Evolutionary conservation across 768 basidiomycete genomes (phyloP).

Genomic region (Leccinum barrowsii): DNA sequence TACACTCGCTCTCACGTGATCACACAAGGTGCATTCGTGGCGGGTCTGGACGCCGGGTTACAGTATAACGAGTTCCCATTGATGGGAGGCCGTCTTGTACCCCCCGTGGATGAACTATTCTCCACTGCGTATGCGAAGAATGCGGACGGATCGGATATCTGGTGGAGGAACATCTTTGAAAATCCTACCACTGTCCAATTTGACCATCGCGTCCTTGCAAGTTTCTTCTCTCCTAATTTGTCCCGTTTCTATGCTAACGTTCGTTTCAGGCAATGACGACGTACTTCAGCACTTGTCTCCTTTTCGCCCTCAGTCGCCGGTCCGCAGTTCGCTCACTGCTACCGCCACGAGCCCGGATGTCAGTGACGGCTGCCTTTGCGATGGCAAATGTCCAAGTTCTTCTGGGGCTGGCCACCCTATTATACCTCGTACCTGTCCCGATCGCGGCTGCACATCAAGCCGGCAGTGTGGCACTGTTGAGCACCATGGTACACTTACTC

Average conservation of each 20-base stretch:
- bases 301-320: conserved; percentile 59
- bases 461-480: conserved; percentile 85
- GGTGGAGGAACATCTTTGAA: conserved; percentile 96
- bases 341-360: conserved; percentile 57
- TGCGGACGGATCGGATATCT: conserved; percentile 68
- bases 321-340: conserved; percentile 45
- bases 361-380: conserved; percentile 60
- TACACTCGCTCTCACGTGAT: not conserved
- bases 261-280: conserved; percentile 74
- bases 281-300: conserved; percentile 60
- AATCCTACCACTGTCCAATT: conserved; percentile 98
- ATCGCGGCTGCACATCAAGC: conserved; percentile 94
- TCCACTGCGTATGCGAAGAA: conserved; percentile 70
- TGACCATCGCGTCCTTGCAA: conserved; percentile 86
- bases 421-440: conserved; percentile 91
- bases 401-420: conserved; percentile 72
- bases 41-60: conserved; percentile 93
- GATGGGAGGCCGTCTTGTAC: conserved; percentile 87
- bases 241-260: not conserved
- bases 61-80: conserved; percentile 98
- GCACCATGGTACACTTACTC: conserved; percentile 74
- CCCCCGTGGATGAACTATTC: conserved; percentile 81
- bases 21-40: conserved; percentile 87
- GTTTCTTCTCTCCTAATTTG: conserved; percentile 28
- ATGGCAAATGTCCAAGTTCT: conserved; percentile 84